Base-by-base conservation (phyloP, 805 yeast species). In the Candida insectalens region DNA sequence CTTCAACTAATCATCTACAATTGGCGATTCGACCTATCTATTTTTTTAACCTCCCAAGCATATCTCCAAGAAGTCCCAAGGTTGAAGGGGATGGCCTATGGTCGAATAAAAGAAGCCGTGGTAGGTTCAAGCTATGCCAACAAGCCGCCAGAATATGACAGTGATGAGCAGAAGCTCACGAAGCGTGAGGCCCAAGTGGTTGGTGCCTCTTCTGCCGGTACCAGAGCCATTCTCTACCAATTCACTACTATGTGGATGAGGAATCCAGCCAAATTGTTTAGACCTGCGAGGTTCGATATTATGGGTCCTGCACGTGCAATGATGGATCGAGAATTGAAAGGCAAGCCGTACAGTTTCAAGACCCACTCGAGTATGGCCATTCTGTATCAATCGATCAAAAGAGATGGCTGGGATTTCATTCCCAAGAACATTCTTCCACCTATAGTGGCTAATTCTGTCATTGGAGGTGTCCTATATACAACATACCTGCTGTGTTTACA, bases 391-490 rank as follows among this genome's bases (percentile, higher is more conserved):
- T 94, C 94, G 1, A 62, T 85, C 21, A 72, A 67, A 41, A 68
- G 70, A 37, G 83, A 80, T 46, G 96, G 96, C 3, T 83, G 95
- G 94, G 62, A 67, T 36, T 83, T 83, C 43, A 74, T 89, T 10
- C 95, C 95, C 0, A 83, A 83, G 40, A 80, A 77, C 39, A 77
- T 87, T 2, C 55, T 88, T 16, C 97, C 96, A 2, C 97, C 96
- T 1, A 58, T 89, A 29, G 40, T 88, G 2, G 94, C 94, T 12
- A 89, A 89, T 51, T 81, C 94, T 12, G 79, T 81, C n/a, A 78
- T 94, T 1, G 96, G 97, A 2, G 59, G 84, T 6, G 82, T 87
- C 2, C 62, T 89, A 12, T 89, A 89, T 52, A 82, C 94, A 0
- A 71, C 95, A 0, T 89, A 89, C 50, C 63, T 88, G 43, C 64